Evolutionary conservation across 192 early-diverging fungal species (phyloP).

Genomic region (Backusella luteola): DNA sequence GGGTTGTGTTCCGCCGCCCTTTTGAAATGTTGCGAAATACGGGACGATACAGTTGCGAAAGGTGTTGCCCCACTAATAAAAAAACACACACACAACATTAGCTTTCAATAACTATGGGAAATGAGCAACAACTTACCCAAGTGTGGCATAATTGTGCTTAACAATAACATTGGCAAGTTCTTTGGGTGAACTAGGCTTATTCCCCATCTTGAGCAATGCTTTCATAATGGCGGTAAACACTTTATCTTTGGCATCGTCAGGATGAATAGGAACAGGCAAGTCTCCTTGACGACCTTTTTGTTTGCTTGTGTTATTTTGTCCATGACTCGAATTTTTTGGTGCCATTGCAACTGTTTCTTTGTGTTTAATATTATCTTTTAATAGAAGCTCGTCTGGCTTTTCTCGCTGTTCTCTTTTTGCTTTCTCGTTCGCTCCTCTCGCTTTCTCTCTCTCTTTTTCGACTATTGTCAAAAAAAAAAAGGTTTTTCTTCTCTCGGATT

Average conservation of each 20-base stretch:
- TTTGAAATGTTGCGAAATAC: slow-evolving; percentile 89
- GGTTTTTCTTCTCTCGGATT: background rate
- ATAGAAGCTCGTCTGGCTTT: background rate
- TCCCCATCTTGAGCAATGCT: slow-evolving; percentile 70
- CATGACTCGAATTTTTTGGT: background rate
- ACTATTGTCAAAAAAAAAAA: background rate
- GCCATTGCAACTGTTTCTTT: background rate
- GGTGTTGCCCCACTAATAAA: slow-evolving; percentile 70
- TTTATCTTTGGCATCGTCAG: slow-evolving; percentile 79
- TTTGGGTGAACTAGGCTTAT: slow-evolving; percentile 80
- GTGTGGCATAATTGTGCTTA: slow-evolving; percentile 71
- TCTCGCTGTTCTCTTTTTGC: background rate
- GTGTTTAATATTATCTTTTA: background rate
- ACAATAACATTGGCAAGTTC: slow-evolving; percentile 78
- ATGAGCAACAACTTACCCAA: slow-evolving; percentile 60
- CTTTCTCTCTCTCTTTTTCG: background rate
- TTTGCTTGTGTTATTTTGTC: background rate
- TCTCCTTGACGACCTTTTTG: slow-evolving; percentile 12
- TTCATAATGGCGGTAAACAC: slow-evolving; percentile 88
- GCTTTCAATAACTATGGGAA: background rate
- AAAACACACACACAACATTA: too few species aligned
- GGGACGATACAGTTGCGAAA: slow-evolving; percentile 85
- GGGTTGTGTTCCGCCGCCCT: slow-evolving; percentile 74
- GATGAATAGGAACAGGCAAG: slow-evolving; percentile 51
- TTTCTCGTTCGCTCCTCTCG: background rate